Evolutionary conservation across 169 alveolate genomes (phyloP), one percentile per base, ranked within the genome.

Genomic region (Plasmodium sp.): DNA sequence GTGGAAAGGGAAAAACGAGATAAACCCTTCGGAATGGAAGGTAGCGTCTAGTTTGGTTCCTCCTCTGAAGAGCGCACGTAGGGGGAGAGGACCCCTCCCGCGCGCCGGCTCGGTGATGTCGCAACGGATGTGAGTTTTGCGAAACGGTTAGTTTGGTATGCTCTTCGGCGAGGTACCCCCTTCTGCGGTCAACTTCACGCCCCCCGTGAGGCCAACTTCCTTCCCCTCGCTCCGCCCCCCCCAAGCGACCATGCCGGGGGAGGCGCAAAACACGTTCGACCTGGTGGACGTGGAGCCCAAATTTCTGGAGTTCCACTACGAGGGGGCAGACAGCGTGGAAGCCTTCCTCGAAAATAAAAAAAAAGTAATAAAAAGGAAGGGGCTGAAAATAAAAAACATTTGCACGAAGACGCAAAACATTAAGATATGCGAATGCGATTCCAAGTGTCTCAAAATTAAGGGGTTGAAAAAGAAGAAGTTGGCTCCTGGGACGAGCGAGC

Each of bases 401-500:
- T 88, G 94, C 18, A 79, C 90, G 12, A 88, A 88, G 77, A 88
- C 81, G 9, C 94, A 88, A 31, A 88, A 88, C 34, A 56, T 88
- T 0, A 58, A 75, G 22, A 88, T 88, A 18, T 88, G 80, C 51
- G 94, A 88, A 39, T 58, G 84, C 1, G 94, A 88, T 54, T 88
- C 56, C 4, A 88, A 22, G 36, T 88, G 36, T 79, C 82, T 88
- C 58, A 88, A 88, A 88, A 58, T 88, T 58, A 88, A 79, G 43
- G 94, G 94, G 41, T 1, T 56, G 58, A 88, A 80, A 88, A 88
- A 88, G 27, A 88, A 54, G 34, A 88, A 88, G 31, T 80, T 88
- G 48, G 88, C 88, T 58, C 94, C 94, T 22, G 88, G 94, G 3
- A 88, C 94, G 31, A 56, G 83, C 18, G 94, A 75, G 79, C 71